Evolutionary conservation across 2,329 filamentous ascomycete genomes (phyloP), one percentile per base, ranked within the genome.

Genomic region (Aspergillus glaucus): DNA sequence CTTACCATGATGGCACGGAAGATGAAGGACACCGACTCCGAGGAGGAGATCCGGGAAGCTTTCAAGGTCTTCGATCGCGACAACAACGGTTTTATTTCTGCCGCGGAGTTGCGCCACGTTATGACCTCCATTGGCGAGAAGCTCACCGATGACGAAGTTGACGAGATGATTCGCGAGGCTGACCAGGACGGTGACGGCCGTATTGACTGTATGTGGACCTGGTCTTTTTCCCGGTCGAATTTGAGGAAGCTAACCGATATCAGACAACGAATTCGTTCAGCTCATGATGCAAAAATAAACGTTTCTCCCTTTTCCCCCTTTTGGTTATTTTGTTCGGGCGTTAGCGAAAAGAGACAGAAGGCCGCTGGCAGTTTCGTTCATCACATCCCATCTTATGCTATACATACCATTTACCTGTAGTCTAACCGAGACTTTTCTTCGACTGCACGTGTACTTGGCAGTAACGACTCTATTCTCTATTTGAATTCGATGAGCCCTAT

Each of bases 61-160:
- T 92, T 92, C 81, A 91, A 91, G 79, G 86, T 88, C 47, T 93
- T 93, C 63, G 88, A 93, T 68, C 87, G 88, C 62, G 88, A 93
- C 66, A 93, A 92, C 78, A 93, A 93, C 73, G 88, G 88, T 48
- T 93, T 91, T 74, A 93, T 93, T 71, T 93, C 88, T 22, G 88
- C 88, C 53, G 88, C 88, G 48, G 88, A 93, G 74, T 79, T 93
- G 63, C 87, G 88, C 62, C 88, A 93, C 65, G 88, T 93, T 71
- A 93, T 93, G 88, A 92, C 88, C 54, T 92, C 87, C 45, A 93
- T 93, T 62, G 88, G 88, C 58, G 88, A 93, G 79, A 93, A 92
- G 77, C 81, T 93, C 68, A 92, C 87, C 47, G 88, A 93, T 65
- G 87, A 92, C 60, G 88, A 93, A 74, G 88, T 93, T 60, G 88